Conservation (phyloP, 495 filamentous ascomycete genomes). For the Chaetomium fimeti region DNA sequence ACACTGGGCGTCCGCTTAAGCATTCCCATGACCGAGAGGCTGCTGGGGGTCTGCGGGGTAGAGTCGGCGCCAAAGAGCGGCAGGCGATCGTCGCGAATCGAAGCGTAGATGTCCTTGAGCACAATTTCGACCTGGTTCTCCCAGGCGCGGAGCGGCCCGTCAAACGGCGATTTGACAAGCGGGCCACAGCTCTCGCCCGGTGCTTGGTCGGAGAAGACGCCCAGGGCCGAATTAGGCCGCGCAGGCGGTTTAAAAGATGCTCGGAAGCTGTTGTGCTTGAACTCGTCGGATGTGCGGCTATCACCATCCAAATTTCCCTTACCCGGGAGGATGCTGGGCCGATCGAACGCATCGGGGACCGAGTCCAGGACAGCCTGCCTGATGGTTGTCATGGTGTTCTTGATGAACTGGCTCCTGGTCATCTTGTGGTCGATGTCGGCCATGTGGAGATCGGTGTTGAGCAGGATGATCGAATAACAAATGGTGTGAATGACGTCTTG, state of each 20-base stretch:
- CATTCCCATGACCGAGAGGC: constrained; percentile 59
- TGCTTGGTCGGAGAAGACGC: constrained; percentile 32
- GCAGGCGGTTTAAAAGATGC: constrained; percentile 50
- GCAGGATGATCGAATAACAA: constrained; percentile 88
- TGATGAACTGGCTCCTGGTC: constrained; percentile 89
- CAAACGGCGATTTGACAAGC: constrained; percentile 77
- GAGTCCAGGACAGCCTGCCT: constrained; percentile 70
- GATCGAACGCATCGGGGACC: constrained; percentile 64
- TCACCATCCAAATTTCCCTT: constrained; percentile 38
- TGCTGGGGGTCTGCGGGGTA: constrained; percentile 46
- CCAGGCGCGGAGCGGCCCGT: constrained; percentile 77
- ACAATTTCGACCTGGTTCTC: constrained; percentile 85
- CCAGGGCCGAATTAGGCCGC: constrained; percentile 46
- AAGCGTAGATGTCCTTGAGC: constrained; percentile 86
- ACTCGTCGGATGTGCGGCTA: constrained; percentile 40
- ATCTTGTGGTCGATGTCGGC: constrained; percentile 95
- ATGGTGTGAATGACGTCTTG: constrained; percentile 95
- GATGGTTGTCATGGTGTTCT: constrained; percentile 93
- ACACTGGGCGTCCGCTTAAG: constrained; percentile 86
- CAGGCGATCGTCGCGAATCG: constrained; percentile 79
- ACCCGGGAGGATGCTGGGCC: constrained; percentile 46
- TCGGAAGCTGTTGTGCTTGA: constrained; percentile 45
- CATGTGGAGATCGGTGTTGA: constrained; percentile 95
- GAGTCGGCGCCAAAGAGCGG: constrained; percentile 65
- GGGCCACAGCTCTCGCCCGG: constrained; percentile 53